Evolutionary conservation across 768 basidiomycete genomes (phyloP), one percentile per base, ranked within the genome.

Genomic region (Leucosporidium creatinivorum): DNA sequence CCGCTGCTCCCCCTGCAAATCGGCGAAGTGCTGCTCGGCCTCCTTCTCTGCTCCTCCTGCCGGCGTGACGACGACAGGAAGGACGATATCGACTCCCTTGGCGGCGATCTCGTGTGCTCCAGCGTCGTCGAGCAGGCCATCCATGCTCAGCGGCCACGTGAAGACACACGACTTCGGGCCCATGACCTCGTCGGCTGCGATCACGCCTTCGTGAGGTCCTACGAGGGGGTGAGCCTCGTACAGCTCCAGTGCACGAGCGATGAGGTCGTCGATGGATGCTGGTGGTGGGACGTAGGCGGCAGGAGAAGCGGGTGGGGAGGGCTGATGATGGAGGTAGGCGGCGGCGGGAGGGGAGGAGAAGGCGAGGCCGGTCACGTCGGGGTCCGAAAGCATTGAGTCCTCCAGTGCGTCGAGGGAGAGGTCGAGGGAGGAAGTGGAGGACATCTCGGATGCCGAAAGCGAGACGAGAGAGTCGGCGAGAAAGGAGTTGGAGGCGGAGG

Each of bases 211-310:
- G 3, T 13, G 8, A 15, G 39, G 39, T 8, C 63, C 48, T 26
- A 60, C 55, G 50, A 70, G 59, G 2, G 72, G 72, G 48, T 63
- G 54, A 7, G 18, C 3, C 0, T 19, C 1, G 50, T 21, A 70
- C 6, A 73, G 67, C 28, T 49, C 28, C 47, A 65, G 64, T 4
- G 74, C 76, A 12, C 72, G 65, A 7, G 55, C 60, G 58, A 77
- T 73, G 5, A 77, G 69, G 28, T 75, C 75, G 59, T 77, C 73
- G 72, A 77, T 3, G 71, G 74, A 23, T 75, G 68, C 3, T 76
- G 75, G 12, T 75, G 65, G 19, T 33, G 3, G 6, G 69, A 44
- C 15, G 13, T 44, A 44, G 39, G 39, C 39, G 39, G 39, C 13
- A 2, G 39, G 15, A 69, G 2, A 77, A 59, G 39, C 48, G 77